A percentile compares a stretch with the other conserved stretches of the same genome.
Evolutionary conservation across 495 filamentous ascomycete species (phyloP).

Genomic region (Hyphodiscus hymeniophilus): DNA sequence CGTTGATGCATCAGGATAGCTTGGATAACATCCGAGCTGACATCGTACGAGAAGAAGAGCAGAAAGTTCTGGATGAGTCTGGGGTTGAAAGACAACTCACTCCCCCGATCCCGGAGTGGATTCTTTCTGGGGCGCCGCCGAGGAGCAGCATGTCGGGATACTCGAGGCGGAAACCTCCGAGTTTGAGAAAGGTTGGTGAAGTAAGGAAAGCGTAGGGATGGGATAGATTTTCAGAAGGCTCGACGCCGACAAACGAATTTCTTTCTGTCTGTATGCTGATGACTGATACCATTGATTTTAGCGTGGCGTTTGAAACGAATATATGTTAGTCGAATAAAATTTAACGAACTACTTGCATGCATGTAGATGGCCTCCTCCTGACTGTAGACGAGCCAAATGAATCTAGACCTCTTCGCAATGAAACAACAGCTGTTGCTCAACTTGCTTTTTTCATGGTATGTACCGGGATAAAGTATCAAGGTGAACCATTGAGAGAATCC

Average conservation of each 20-base stretch:
- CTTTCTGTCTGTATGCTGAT: slow-evolving; percentile 14
- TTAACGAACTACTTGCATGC: too few relatives aligned
- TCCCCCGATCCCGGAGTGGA: slow-evolving; percentile 50
- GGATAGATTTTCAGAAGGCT: slow-evolving; percentile 9
- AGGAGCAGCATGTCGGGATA: slow-evolving; percentile 34
- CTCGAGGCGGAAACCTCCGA: slow-evolving; percentile 13
- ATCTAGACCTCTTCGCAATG: too few relatives aligned
- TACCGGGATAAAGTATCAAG: too few relatives aligned
- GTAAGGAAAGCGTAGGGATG: neutral
- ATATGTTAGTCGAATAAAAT: too few relatives aligned
- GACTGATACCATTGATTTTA: slow-evolving; percentile 23
- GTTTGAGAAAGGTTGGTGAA: slow-evolving; percentile 7
- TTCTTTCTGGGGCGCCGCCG: slow-evolving; percentile 37
- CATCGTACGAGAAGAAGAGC: slow-evolving; percentile 21
- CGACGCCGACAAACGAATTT: slow-evolving; percentile 22
- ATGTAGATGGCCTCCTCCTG: too few relatives aligned
- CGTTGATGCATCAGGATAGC: slow-evolving; percentile 40
- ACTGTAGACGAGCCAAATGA: too few relatives aligned
- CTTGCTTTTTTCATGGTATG: too few relatives aligned
- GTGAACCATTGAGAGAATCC: too few relatives aligned
- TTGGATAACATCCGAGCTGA: slow-evolving; percentile 35
- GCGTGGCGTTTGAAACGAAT: slow-evolving; percentile 17
- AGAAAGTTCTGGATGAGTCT: slow-evolving; percentile 20
- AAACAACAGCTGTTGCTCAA: too few relatives aligned
- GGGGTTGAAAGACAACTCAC: slow-evolving; percentile 38